A percentile compares a stretch with the other conserved stretches of the same genome.
phyloP scores from a whole-genome alignment of 192 early-diverging fungal genomes.

The Phycomyces nitens region DNA sequence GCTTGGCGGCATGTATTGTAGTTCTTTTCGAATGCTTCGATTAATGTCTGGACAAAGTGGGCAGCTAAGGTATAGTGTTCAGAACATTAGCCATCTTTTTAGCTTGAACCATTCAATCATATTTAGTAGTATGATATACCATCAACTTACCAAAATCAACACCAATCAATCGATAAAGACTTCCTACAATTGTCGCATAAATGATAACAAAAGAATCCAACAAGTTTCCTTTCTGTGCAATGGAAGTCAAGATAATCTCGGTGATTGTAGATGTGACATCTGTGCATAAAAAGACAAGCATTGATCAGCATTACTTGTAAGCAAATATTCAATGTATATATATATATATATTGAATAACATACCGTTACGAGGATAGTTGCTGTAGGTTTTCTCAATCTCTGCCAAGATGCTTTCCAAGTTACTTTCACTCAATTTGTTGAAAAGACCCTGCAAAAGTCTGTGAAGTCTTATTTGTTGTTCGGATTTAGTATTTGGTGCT shows the following conservation, averaged over 20 bases:
- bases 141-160: slow-evolving; percentile 80
- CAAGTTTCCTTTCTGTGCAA: slow-evolving; percentile 80
- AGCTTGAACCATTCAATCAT: too few species aligned
- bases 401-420: slow-evolving; percentile 83
- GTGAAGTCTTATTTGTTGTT: slow-evolving; percentile 73
- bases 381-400: slow-evolving; percentile 78
- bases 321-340: background rate
- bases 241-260: slow-evolving; percentile 67
- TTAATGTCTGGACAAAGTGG: slow-evolving; percentile 69
- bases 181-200: slow-evolving; percentile 83
- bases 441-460: slow-evolving; percentile 82
- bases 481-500: slow-evolving; percentile 51
- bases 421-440: slow-evolving; percentile 88
- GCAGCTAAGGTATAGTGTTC: too few species aligned
- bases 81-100: too few species aligned
- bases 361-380: slow-evolving; percentile 42
- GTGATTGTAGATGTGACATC: slow-evolving; percentile 87
- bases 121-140: too few species aligned
- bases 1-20: slow-evolving; percentile 45
- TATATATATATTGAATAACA: background rate
- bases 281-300: slow-evolving; percentile 18
- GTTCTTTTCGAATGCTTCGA: slow-evolving; percentile 66
- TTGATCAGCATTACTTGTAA: too few species aligned
- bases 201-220: slow-evolving; percentile 88
- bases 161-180: slow-evolving; percentile 77